Evolutionary conservation across 148 eudicot genomes (phyloP).

Genomic region (Rhododendron ovatum): DNA sequence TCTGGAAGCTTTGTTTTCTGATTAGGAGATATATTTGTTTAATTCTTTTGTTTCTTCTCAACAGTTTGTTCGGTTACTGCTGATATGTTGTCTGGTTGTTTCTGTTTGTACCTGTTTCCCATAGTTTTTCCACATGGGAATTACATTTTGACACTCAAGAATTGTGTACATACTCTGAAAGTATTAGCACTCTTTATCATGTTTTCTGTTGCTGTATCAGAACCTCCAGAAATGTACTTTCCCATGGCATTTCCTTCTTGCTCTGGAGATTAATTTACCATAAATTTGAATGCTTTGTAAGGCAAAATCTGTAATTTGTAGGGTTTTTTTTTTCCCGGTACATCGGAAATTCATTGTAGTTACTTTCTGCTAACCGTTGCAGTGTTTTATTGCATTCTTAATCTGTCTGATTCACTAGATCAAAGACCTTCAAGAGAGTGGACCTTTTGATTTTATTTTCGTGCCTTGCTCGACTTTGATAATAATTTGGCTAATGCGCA

Average conservation of each 20-base stretch:
- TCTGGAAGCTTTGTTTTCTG: slow-evolving; percentile 77
- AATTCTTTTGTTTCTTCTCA: not conserved
- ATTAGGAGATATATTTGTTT: slow-evolving; percentile 9
- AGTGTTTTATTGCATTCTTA: not conserved
- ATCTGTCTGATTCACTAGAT: not conserved
- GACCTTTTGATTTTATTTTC: not conserved
- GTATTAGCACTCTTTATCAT: not conserved
- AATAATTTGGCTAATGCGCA: not conserved
- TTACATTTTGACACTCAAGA: not conserved
- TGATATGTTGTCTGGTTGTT: not conserved
- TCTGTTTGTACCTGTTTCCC: not conserved
- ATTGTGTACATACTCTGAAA: not conserved
- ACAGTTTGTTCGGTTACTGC: not conserved
- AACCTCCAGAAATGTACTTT: not conserved
- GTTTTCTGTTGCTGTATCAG: slow-evolving; percentile 1
- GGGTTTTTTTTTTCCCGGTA: no score
- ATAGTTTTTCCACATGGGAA: not conserved
- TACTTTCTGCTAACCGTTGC: not conserved
- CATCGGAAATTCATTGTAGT: not conserved
- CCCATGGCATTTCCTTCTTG: not conserved
- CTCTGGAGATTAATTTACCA: not conserved
- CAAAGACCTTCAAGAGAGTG: not conserved
- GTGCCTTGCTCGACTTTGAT: not conserved
- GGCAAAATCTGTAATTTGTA: not conserved
- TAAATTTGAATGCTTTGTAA: not conserved